Percentiles rank a stretch among this genome's conserved stretches.
Conservation (phyloP, 495 filamentous ascomycete genomes). For the Xylaria bambusicola region DNA sequence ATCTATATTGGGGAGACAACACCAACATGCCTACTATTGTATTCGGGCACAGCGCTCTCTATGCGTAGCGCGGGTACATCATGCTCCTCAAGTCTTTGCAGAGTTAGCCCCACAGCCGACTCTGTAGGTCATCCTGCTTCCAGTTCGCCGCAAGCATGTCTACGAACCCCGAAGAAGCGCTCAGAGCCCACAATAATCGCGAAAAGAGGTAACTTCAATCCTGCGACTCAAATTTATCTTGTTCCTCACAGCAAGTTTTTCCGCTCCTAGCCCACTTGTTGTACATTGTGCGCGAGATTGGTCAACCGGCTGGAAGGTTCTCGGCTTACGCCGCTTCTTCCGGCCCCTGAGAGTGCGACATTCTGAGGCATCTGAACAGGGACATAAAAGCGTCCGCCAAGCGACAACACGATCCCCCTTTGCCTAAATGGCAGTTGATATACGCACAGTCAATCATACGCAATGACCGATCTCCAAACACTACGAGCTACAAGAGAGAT, state of each 20-base stretch:
- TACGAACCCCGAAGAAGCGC: not conserved
- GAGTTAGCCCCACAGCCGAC: not conserved
- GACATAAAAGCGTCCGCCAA: not conserved
- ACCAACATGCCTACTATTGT: not conserved
- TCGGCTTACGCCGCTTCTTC: not conserved
- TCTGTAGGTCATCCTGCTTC: not conserved
- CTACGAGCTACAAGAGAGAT: not conserved
- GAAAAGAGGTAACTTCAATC: too few relatives aligned
- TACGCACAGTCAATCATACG: not conserved
- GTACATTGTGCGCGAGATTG: not conserved
- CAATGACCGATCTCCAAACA: not conserved
- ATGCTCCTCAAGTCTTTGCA: not conserved
- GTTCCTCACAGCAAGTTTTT: too few relatives aligned
- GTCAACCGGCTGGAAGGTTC: not conserved
- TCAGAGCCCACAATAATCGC: not conserved
- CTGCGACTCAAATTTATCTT: too few relatives aligned
- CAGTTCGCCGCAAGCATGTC: conserved; percentile 2
- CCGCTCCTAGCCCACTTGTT: too few relatives aligned
- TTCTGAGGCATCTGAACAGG: too few relatives aligned
- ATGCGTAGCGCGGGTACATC: not conserved
- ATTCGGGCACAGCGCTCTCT: not conserved
- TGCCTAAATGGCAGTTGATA: not conserved
- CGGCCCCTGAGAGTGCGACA: not conserved
- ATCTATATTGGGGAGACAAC: not conserved
- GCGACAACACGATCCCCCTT: too few relatives aligned